phyloP scores from a whole-genome alignment of 345 rosid genomes.

The Eucalyptus microcorys region DNA sequence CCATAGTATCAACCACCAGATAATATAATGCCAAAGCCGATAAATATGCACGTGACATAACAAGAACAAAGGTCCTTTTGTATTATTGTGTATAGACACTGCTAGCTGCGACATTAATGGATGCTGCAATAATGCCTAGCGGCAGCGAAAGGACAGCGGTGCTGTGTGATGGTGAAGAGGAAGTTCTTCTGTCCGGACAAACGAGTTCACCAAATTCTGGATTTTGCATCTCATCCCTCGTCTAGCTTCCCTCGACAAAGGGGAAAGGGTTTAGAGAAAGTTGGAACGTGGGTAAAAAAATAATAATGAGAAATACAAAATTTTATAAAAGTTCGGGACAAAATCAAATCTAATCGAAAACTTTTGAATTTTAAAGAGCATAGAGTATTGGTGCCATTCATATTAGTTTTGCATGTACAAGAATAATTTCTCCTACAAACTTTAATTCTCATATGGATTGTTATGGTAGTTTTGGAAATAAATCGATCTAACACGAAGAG shows the following conservation, averaged over 20 bases:
- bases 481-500: rapidly evolving
- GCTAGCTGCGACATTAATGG: neutral
- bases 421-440: neutral
- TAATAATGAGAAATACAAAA: neutral
- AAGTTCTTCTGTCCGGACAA: neutral
- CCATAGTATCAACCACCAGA: neutral
- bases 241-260: neutral
- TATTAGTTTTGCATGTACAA: neutral
- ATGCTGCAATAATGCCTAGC: neutral
- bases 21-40: neutral
- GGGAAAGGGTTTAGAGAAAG: neutral
- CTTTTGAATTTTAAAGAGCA: neutral
- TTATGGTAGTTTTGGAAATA: neutral
- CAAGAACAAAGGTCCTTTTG: neutral
- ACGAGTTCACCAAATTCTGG: neutral
- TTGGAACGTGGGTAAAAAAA: neutral
- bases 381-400: neutral
- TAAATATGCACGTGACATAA: neutral
- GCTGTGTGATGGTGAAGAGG: neutral
- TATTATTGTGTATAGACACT: neutral
- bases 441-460: neutral
- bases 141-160: neutral
- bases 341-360: neutral
- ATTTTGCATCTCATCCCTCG: neutral
- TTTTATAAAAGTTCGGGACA: rapidly evolving